A percentile compares a stretch with the other conserved stretches of the same genome.
phyloP scores from a whole-genome alignment of 106 monocot genomes.

The Ottelia alismoides region DNA sequence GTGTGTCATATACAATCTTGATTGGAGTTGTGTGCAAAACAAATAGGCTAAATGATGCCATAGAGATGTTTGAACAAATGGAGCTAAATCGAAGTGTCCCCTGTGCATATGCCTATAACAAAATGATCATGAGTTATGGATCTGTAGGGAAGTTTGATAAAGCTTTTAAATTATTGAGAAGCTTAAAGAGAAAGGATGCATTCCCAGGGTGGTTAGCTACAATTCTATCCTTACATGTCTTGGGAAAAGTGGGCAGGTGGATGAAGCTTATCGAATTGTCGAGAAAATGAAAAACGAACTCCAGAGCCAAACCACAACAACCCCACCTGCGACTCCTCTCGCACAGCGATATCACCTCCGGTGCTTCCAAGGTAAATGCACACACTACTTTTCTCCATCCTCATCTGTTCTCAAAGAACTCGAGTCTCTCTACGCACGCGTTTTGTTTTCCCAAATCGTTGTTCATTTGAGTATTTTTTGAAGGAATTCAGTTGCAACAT shows the following conservation, averaged over 20 bases:
- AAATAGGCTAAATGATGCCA: conserved; percentile 58
- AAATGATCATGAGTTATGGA: conserved; percentile 99
- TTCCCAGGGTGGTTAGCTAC: conserved; percentile 88
- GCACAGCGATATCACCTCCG: too few relatives aligned
- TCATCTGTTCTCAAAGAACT: conserved; percentile 77
- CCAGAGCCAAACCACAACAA: conserved; percentile 68
- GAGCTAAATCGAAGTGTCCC: conserved; percentile 61
- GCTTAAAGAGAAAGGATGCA: conserved; percentile 89
- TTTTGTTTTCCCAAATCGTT: too few relatives aligned
- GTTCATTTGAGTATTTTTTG: too few relatives aligned
- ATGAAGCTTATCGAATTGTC: conserved; percentile 68
- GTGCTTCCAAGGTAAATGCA: too few relatives aligned
- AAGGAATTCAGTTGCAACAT: too few relatives aligned
- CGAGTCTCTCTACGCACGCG: conserved; percentile 57
- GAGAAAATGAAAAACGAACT: conserved; percentile 94
- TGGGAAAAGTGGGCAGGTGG: conserved; percentile 54
- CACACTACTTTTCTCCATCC: too few relatives aligned
- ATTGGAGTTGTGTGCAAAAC: conserved; percentile 79
- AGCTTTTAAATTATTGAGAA: conserved; percentile 64
- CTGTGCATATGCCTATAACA: conserved; percentile 91
- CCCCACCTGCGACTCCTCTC: too few relatives aligned
- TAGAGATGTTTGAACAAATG: conserved; percentile 78
- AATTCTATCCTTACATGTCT: conserved; percentile 96
- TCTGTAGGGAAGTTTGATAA: conserved; percentile 71
- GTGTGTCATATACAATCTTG: conserved; percentile 94